Conservation (phyloP, 2,329 filamentous ascomycete genomes). For the Scytalidium lignicola region DNA sequence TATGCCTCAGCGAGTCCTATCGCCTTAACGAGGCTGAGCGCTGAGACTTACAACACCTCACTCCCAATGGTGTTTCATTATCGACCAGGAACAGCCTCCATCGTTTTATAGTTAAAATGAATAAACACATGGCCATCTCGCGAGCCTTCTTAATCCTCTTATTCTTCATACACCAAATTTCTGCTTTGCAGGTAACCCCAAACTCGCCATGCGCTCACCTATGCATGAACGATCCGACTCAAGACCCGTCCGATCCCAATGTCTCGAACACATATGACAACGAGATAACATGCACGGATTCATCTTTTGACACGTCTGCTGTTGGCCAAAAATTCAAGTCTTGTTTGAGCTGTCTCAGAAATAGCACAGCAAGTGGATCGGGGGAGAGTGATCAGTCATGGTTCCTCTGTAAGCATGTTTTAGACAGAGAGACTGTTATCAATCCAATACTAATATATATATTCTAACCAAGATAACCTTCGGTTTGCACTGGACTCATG, state of each 20-base stretch:
- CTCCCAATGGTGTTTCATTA: background rate
- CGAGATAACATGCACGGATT: conserved; percentile 36
- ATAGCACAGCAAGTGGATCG: conserved; percentile 17
- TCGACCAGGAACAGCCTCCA: background rate
- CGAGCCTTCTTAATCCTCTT: conserved; percentile 13
- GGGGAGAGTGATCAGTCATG: conserved; percentile 22
- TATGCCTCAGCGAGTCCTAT: background rate
- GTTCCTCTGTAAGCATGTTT: conserved; percentile 23
- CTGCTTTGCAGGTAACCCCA: conserved; percentile 42
- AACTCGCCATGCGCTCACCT: conserved; percentile 44
- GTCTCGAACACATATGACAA: conserved; percentile 37
- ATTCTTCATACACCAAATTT: background rate
- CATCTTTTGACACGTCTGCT: conserved; percentile 14
- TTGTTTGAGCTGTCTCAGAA: conserved; percentile 24
- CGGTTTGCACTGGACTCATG: conserved; percentile 23
- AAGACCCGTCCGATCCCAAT: conserved; percentile 28
- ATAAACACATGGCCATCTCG: conserved; percentile 4
- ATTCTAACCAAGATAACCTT: conserved; percentile 21
- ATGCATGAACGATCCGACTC: conserved; percentile 37
- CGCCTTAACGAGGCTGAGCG: background rate
- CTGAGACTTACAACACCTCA: background rate
- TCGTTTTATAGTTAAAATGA: background rate
- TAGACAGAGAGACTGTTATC: background rate
- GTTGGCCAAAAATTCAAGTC: conserved; percentile 20
- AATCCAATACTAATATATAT: conserved; percentile 1